phyloP scores from a whole-genome alignment of 2,329 filamentous ascomycete genomes.

The Apiospora aurea region DNA sequence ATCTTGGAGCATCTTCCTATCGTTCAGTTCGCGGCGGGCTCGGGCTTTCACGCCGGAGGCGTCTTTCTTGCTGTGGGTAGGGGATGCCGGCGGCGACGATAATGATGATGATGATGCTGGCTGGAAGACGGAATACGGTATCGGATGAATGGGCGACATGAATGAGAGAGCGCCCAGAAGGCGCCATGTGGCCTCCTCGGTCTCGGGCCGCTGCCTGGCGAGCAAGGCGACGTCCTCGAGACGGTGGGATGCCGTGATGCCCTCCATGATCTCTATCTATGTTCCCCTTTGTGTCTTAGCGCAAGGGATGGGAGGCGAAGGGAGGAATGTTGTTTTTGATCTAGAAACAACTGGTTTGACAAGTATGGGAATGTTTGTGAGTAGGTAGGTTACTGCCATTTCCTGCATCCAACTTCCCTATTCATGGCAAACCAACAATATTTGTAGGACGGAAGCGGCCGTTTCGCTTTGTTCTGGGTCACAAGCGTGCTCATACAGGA shows the following conservation, averaged over 20 bases:
- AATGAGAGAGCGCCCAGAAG: not conserved
- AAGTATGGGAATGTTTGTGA: not conserved
- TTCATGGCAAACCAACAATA: not conserved
- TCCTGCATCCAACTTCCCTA: not conserved
- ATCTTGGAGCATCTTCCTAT: not conserved
- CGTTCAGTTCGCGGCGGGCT: not conserved
- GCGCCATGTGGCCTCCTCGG: constrained; percentile 7
- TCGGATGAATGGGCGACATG: not conserved
- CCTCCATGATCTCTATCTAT: not conserved
- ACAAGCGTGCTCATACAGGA: not conserved
- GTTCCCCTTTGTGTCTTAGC: not conserved
- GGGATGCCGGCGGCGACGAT: not conserved
- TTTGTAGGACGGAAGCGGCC: not conserved
- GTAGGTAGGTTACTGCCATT: not conserved
- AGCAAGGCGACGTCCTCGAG: not conserved
- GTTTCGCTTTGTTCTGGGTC: not conserved
- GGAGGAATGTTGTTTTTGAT: not conserved
- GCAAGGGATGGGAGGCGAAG: not conserved
- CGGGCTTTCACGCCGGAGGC: not conserved
- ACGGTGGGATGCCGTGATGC: not conserved
- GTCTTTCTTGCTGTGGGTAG: not conserved
- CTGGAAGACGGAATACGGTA: not conserved
- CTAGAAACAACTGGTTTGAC: not conserved
- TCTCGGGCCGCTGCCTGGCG: not conserved
- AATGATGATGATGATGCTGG: not conserved